Evolutionary conservation across 2,329 filamentous ascomycete genomes (phyloP), one percentile per base, ranked within the genome.

Genomic region (Claviceps monticola): DNA sequence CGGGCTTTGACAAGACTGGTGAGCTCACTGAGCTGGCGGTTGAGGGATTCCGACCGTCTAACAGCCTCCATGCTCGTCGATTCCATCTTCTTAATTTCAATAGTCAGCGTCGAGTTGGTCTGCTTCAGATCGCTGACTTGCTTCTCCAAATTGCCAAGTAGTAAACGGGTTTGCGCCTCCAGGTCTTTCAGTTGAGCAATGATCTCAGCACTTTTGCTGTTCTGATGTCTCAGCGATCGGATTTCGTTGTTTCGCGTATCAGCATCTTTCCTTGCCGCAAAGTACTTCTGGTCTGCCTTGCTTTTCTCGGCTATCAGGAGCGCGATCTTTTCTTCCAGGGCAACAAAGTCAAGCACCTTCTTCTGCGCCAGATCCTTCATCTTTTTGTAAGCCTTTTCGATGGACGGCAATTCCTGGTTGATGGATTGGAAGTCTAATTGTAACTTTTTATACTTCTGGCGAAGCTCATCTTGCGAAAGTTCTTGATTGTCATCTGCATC

Each of bases 251-350:
- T 84, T 49, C 88, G 79, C 45, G 86, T 83, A 62, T 97, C 91
- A 62, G 91, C 94, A 59, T 90, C 85, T 65, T 95, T 96, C 75
- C 95, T 89, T 8, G 90, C 88, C 1, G 87, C 88, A 66, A 97
- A 97, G 65, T 95, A 98, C 68, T 97, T 97, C 63, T 97, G 91
- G 62, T 98, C 93, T 1, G 91, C 91, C 68, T 96, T 97, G 57
- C 84, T 83, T 71, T 98, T 98, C 68, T 98, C 89, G 0, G 88
- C 87, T 42, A 80, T 80, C 19, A 94, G 71, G 23, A 86, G 74
- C 17, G 80, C 71, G 39, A 91, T 74, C 56, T 84, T 86, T 52
- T 95, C 89, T 68, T 97, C 90, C 62, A 88, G 72, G 4, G 77
- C 74, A 5, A 75, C 72, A 50, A 86, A 81, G 56, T 95, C 89